Percentiles rank a stretch among this genome's conserved stretches.
phyloP scores from a whole-genome alignment of 306 rosid genomes.

The Benincasa hispida region DNA sequence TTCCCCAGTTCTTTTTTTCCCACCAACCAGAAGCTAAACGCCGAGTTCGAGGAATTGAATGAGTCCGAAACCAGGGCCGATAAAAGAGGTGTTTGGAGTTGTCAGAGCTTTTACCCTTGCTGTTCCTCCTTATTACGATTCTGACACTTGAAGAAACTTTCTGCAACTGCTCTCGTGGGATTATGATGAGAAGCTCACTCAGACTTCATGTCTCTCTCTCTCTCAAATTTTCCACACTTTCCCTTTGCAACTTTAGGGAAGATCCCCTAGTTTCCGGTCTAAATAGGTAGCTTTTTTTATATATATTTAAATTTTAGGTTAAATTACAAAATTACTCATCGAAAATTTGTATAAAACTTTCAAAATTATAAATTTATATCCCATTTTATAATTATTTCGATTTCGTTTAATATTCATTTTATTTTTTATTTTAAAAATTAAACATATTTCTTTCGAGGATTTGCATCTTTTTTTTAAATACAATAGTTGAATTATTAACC shows the following conservation, averaged over 20 bases:
- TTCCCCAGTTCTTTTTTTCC: background rate
- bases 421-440: no score
- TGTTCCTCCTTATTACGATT: constrained; percentile 7
- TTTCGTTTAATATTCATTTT: no score
- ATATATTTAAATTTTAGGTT: no score
- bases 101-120: background rate
- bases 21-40: constrained; percentile 5
- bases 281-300: no score
- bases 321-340: no score
- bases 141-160: background rate
- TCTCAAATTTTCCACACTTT: background rate
- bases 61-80: constrained; percentile 5
- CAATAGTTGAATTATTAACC: no score
- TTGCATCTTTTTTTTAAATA: no score
- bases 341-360: no score
- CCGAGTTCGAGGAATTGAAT: constrained; percentile 6
- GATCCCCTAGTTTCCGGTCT: no score
- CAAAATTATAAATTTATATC: no score
- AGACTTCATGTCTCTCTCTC: background rate
- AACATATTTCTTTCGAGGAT: no score
- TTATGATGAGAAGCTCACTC: background rate
- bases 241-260: background rate
- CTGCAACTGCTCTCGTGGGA: constrained; percentile 1
- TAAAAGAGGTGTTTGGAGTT: background rate
- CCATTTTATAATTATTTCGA: no score